Evolutionary conservation across 805 yeast genomes (phyloP), one percentile per base, ranked within the genome.

Genomic region (Saccharomycopsis javanensis): DNA sequence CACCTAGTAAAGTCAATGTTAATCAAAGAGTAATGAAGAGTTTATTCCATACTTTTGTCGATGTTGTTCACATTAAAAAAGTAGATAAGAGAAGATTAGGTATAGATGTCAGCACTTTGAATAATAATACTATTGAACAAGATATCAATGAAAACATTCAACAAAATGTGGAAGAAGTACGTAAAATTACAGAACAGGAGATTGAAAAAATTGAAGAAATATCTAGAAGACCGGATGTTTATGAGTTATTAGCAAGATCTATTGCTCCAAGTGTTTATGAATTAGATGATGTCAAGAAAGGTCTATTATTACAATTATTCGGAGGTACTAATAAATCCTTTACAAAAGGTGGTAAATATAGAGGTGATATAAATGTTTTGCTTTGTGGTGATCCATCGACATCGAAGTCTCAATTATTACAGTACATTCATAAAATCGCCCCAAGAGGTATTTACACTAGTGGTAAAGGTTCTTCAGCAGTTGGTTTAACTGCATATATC

Each of bases 361-460:
- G 99, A 75, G 99, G 99, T 52, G 99, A 94, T 68, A 83, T 94
- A 60, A 94, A 94, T 67, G 78, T 94, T 53, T 72, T 94, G 57
- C 75, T 94, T 48, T 92, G 98, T 74, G 99, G 99, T 64, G 99
- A 94, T 69, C 99, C 99, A 1, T 92, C 98, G 8, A 94, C 99
- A 1, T 84, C 97, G 11, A 94, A 94, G 69, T 94, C 99, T 2
- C 99, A 94, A 71, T 72, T 94, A 51, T 76, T 94, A 63, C 96
- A 90, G 67, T 94, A 94, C 64, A 97, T 94, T 48, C 99, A 94
- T 72, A 88, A 91, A 66, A 94, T 94, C 64, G 96, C 99, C 0
- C 99, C 99, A 50, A 79, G 99, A 68, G 99, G 99, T 64, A 88
- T 94, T 42, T 94, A 91, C 71, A 94, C 99, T 3, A 91, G 97